Conservation (phyloP, 805 yeast genomes). For the Candida nonsorbophila region DNA sequence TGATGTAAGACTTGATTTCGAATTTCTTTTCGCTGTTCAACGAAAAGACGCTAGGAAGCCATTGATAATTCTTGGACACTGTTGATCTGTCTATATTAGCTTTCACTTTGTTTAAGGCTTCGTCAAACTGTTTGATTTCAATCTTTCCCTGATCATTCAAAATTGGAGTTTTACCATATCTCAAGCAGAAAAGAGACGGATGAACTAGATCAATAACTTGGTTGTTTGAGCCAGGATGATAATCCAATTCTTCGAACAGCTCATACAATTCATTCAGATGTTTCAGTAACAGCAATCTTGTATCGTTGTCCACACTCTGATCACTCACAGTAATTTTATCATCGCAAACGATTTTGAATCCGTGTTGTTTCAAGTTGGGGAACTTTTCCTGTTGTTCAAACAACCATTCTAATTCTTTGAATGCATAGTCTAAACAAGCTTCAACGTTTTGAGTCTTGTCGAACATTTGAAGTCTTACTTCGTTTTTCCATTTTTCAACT, state of each 20-base stretch:
- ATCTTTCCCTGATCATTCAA: conserved; percentile 3
- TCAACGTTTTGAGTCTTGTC: conserved; percentile 11
- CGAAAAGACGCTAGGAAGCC: conserved; percentile 27
- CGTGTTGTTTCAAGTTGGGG: conserved; percentile 4
- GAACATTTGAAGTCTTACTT: conserved; percentile 10
- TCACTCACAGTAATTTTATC: conserved; percentile 16
- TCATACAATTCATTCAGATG: conserved; percentile 10
- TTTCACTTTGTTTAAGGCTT: conserved; percentile 8
- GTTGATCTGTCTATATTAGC: conserved; percentile 8
- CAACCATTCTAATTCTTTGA: conserved; percentile 26
- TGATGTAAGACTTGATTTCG: conserved; percentile 29
- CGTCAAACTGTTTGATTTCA: conserved; percentile 7
- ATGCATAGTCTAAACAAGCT: conserved; percentile 15
- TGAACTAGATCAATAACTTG: conserved; percentile 36
- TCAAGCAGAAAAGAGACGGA: conserved; percentile 34
- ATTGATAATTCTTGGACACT: conserved; percentile 24
- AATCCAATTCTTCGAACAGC: conserved; percentile 19
- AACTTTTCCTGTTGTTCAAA: conserved; percentile 9
- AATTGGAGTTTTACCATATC: conserved; percentile 22
- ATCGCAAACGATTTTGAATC: conserved; percentile 14
- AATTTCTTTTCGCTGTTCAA: conserved; percentile 10
- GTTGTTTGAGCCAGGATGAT: conserved; percentile 32
- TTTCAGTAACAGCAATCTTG: conserved; percentile 8
- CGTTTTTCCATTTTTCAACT: conserved; percentile 14
- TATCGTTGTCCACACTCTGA: conserved; percentile 7